Conservation (phyloP, 106 monocot genomes). For the Dactylorhiza incarnata region DNA sequence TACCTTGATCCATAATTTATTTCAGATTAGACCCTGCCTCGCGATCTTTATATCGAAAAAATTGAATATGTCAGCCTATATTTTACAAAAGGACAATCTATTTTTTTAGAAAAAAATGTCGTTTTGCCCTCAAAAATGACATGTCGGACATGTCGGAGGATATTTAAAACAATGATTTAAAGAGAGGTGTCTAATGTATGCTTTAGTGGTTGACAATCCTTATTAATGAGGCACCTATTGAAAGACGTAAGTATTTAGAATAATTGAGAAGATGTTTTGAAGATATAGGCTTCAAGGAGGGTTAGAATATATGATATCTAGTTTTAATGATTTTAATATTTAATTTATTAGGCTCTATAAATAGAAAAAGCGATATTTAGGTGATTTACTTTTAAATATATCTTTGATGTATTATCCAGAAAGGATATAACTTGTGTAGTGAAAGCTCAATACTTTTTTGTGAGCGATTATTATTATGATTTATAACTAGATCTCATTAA, state of each 20-base stretch:
- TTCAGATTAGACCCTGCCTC: no score
- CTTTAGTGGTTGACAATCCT: neutral
- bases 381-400: neutral
- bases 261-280: neutral
- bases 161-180: neutral
- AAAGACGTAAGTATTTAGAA: neutral
- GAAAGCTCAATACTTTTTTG: neutral
- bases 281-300: neutral
- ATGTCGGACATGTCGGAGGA: no score
- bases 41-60: no score
- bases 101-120: no score
- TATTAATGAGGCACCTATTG: neutral
- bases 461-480: neutral
- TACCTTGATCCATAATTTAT: no score
- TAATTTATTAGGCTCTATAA: neutral
- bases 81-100: no score
- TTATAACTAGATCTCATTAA: neutral
- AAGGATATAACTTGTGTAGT: neutral
- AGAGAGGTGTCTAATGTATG: neutral
- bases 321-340: neutral
- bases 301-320: neutral
- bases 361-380: neutral
- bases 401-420: neutral
- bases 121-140: no score
- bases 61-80: no score